phyloP scores from a whole-genome alignment of 805 yeast genomes.

The Priceomyces haplophilus region DNA sequence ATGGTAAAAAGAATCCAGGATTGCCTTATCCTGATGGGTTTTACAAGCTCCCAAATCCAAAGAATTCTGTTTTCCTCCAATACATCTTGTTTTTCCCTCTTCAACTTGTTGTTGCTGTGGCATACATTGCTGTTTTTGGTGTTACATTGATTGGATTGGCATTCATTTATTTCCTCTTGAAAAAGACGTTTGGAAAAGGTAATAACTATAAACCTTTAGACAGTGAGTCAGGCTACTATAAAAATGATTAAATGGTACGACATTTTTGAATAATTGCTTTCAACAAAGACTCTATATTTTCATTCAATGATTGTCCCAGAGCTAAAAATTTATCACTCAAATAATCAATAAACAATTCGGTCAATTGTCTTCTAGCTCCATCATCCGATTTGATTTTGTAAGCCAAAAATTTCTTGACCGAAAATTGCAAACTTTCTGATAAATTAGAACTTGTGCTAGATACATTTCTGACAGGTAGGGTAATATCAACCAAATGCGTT shows the following conservation, averaged over 20 bases:
- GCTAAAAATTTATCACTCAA: slow-evolving; percentile 26
- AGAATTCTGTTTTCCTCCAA: slow-evolving; percentile 15
- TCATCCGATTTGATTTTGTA: slow-evolving; percentile 45
- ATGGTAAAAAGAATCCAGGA: slow-evolving; percentile 11
- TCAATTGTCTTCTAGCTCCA: slow-evolving; percentile 30
- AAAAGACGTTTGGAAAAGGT: slow-evolving; percentile 10
- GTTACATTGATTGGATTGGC: slow-evolving; percentile 17
- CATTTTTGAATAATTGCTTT: slow-evolving; percentile 41
- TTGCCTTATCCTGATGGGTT: slow-evolving; percentile 41
- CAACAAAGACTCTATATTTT: slow-evolving; percentile 29
- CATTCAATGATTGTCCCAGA: slow-evolving; percentile 16
- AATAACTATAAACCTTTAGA: slow-evolving; percentile 21
- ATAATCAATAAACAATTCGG: slow-evolving; percentile 22
- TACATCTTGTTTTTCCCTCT: slow-evolving; percentile 20
- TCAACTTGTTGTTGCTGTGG: slow-evolving; percentile 14
- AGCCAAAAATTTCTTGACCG: slow-evolving; percentile 70
- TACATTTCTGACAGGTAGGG: slow-evolving; percentile 62
- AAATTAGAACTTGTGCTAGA: slow-evolving; percentile 39
- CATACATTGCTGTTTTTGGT: slow-evolving; percentile 2
- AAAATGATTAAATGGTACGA: slow-evolving; percentile 22
- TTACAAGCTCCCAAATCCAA: slow-evolving; percentile 35
- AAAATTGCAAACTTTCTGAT: slow-evolving; percentile 59
- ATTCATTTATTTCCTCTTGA: slow-evolving; percentile 22
- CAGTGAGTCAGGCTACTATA: slow-evolving; percentile 19
- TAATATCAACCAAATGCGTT: slow-evolving; percentile 52